A percentile compares a stretch with the other conserved stretches of the same genome.
Evolutionary conservation across 2,329 filamentous ascomycete genomes (phyloP).

Genomic region (Escovopsis sp.): DNA sequence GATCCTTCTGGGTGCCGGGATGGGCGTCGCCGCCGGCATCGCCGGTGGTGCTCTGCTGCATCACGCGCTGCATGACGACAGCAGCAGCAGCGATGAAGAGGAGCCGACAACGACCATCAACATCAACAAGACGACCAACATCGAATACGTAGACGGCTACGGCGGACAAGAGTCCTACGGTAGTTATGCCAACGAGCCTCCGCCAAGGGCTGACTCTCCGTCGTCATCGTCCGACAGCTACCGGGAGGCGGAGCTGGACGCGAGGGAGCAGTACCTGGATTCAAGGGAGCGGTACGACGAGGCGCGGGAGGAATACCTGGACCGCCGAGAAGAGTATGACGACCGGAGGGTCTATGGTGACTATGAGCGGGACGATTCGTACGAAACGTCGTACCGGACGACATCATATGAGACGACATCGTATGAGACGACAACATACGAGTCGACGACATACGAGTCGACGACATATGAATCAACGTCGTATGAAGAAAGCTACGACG

Average conservation of each 20-base stretch:
- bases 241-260: slow-evolving; percentile 27
- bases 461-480: no score
- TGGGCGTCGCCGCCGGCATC: slow-evolving; percentile 42
- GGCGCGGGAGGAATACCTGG: slow-evolving; percentile 33
- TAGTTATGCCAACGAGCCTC: slow-evolving; percentile 23
- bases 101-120: slow-evolving; percentile 1
- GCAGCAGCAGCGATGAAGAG: slow-evolving; percentile 8
- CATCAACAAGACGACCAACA: slow-evolving; percentile 2
- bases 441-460: no score
- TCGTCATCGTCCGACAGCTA: slow-evolving; percentile 23
- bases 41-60: slow-evolving; percentile 43
- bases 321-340: slow-evolving; percentile 33
- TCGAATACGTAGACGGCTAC: slow-evolving; percentile 4
- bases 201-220: slow-evolving; percentile 23
- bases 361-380: slow-evolving; percentile 12
- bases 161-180: slow-evolving; percentile 14
- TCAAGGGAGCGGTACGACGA: slow-evolving; percentile 36
- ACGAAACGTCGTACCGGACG: no score
- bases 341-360: slow-evolving; percentile 27
- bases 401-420: no score
- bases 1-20: slow-evolving; percentile 43
- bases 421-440: no score
- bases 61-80: slow-evolving; percentile 29
- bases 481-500: no score
- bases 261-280: slow-evolving; percentile 28